Conservation (phyloP, 2,329 filamentous ascomycete species). For the Talaromyces sp. region DNA sequence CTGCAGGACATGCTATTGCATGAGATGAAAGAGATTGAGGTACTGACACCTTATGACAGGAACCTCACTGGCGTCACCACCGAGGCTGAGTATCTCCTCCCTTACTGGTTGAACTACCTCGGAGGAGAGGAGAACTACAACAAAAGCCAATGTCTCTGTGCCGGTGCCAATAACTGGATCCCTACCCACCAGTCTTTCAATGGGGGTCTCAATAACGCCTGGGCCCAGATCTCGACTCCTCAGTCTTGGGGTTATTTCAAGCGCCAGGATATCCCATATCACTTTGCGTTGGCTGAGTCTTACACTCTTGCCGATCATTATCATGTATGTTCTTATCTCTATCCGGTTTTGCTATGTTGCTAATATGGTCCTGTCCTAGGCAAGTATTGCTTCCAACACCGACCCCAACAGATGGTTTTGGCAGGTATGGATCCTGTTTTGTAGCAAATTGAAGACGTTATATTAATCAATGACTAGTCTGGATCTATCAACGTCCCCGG, state of each 20-base stretch:
- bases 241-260: slow-evolving; percentile 17
- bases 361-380: background rate
- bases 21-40: background rate
- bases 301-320: slow-evolving; percentile 15
- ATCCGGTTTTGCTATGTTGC: background rate
- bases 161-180: slow-evolving; percentile 15
- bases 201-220: slow-evolving; percentile 10
- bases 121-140: slow-evolving; percentile 15
- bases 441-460: background rate
- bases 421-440: background rate
- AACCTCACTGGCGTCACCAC: slow-evolving; percentile 43
- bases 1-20: slow-evolving; percentile 22
- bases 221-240: slow-evolving; percentile 4
- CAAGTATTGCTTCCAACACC: slow-evolving; percentile 14
- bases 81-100: slow-evolving; percentile 10
- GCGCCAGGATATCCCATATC: slow-evolving; percentile 13
- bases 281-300: slow-evolving; percentile 14
- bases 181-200: slow-evolving; percentile 13
- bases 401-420: slow-evolving; percentile 15
- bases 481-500: slow-evolving; percentile 14
- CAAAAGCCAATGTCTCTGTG: slow-evolving; percentile 14
- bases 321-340: slow-evolving; percentile 1
- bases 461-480: background rate
- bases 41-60: slow-evolving; percentile 30
- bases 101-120: slow-evolving; percentile 16